Conservation (phyloP, 2,329 filamentous ascomycete genomes). For the Penicillium glabrum region DNA sequence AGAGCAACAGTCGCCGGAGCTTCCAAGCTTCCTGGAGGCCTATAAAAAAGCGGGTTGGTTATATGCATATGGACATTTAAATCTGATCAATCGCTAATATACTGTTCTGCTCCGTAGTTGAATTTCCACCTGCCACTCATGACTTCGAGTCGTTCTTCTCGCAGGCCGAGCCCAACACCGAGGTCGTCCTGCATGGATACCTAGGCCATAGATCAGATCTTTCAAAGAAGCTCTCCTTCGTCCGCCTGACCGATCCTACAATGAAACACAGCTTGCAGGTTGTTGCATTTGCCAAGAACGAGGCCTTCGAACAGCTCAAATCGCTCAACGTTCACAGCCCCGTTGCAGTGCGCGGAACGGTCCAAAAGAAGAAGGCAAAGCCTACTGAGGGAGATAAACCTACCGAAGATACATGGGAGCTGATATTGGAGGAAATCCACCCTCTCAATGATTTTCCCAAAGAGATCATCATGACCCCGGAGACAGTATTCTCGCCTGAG, state of each 20-base stretch:
- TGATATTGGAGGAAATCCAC: conserved; percentile 62
- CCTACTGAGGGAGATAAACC: conserved; percentile 24
- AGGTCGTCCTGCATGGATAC: conserved; percentile 67
- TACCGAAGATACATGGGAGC: conserved; percentile 51
- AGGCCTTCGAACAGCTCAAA: conserved; percentile 43
- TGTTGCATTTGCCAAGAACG: conserved; percentile 44
- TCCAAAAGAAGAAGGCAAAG: conserved; percentile 44
- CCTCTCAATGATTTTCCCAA: conserved; percentile 72
- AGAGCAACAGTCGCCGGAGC: conserved; percentile 19
- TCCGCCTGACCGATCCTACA: conserved; percentile 52
- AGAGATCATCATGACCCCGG: conserved; percentile 73
- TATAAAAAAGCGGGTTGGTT: conserved; percentile 49
- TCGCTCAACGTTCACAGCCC: conserved; percentile 53
- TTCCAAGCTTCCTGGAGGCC: conserved; percentile 35
- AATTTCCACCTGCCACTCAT: conserved; percentile 47
- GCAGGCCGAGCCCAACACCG: conserved; percentile 32
- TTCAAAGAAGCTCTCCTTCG: conserved; percentile 70
- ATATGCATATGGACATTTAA: neutral
- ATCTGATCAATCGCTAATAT: conserved; percentile 3
- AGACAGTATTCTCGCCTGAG: conserved; percentile 71
- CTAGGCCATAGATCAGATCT: conserved; percentile 67
- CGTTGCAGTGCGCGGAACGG: conserved; percentile 53
- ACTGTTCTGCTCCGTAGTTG: conserved; percentile 35
- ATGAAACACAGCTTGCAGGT: conserved; percentile 51
- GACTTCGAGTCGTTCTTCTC: conserved; percentile 38